Conservation (phyloP, 805 yeast species). For the Hanseniaspora valbyensis region DNA sequence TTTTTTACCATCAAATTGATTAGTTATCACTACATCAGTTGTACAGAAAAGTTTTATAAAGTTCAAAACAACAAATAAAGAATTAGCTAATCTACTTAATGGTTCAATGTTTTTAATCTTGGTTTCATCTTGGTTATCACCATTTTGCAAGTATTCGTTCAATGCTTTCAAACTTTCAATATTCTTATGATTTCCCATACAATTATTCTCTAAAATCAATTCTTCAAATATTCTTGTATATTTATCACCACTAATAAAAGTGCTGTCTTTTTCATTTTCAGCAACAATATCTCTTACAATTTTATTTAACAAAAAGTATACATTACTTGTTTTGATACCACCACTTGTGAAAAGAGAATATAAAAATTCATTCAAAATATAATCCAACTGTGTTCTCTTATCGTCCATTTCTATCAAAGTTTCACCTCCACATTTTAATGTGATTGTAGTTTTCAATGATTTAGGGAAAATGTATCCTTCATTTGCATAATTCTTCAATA, state of each 20-base stretch:
- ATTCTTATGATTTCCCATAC: not conserved
- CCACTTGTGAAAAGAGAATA: conserved; percentile 10
- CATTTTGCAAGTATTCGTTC: not conserved
- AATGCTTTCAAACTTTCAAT: not conserved
- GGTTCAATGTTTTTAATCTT: conserved; percentile 1
- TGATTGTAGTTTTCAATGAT: conserved; percentile 24
- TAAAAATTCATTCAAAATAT: conserved; percentile 23
- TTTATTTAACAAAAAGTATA: conserved; percentile 1
- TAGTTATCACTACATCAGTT: conserved; percentile 11
- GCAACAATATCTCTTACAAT: not conserved
- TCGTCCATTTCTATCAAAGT: conserved; percentile 26
- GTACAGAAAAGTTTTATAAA: conserved; percentile 11
- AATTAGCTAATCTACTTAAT: conserved; percentile 2
- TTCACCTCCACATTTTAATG: conserved; percentile 27
- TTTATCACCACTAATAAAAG: not conserved
- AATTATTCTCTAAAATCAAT: not conserved
- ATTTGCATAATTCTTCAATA: not conserved
- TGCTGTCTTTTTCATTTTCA: conserved; percentile 1
- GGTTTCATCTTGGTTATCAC: not conserved
- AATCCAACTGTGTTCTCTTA: conserved; percentile 24
- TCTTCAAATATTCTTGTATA: conserved; percentile 10
- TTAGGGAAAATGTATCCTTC: conserved; percentile 11
- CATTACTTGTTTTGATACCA: conserved; percentile 5
- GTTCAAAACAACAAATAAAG: conserved; percentile 13
- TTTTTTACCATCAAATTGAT: conserved; percentile 14